Evolutionary conservation across 192 early-diverging fungal genomes (phyloP), one percentile per base, ranked within the genome.

Genomic region (Coemansia guatemalensis): DNA sequence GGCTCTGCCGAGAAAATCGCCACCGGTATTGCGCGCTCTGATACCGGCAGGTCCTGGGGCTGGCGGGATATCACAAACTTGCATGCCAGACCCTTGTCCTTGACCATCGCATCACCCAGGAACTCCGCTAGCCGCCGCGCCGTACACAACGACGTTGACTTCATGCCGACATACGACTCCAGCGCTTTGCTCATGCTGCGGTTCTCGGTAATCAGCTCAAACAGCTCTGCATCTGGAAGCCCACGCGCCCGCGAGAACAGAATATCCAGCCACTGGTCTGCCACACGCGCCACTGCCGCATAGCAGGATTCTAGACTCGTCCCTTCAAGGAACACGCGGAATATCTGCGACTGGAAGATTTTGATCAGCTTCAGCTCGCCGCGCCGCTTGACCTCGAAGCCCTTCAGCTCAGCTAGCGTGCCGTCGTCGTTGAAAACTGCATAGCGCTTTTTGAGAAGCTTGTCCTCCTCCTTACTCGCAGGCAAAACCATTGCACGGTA

Each of bases 311-410:
- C 85, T 20, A 97, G 73, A 2, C 92, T 91, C 4, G 61, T 59
- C 9, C 97, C 97, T 54, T 95, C 87, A 59, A 99, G 73, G 67
- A 98, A 99, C 27, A 94, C 90, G 52, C 88, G 88, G 82, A 99
- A 99, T 64, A 99, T 88, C 53, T 90, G 87, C 26, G 88, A 89
- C 78, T 99, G 97, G 77, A 99, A 99, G 64, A 92, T 93, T 74
- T 99, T 99, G 84, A 99, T 95, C 25, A 99, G 82, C 71, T 98
- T 97, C 24, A 99, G 86, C 75, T 99, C 97, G 55, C 97, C 97
- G 60, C 97, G 91, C 23, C 97, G 91, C 76, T 99, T 99, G 56
- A 99, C 88, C 78, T 99, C 97, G 64, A 99, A 99, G 26, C 97
- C 97, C 73, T 99, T 99, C 56, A 99, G 78, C 81, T 99, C 97